A percentile compares a stretch with the other conserved stretches of the same genome.
Conservation (phyloP, 108 stramenopile species). For the Cyclotella cryptica region DNA sequence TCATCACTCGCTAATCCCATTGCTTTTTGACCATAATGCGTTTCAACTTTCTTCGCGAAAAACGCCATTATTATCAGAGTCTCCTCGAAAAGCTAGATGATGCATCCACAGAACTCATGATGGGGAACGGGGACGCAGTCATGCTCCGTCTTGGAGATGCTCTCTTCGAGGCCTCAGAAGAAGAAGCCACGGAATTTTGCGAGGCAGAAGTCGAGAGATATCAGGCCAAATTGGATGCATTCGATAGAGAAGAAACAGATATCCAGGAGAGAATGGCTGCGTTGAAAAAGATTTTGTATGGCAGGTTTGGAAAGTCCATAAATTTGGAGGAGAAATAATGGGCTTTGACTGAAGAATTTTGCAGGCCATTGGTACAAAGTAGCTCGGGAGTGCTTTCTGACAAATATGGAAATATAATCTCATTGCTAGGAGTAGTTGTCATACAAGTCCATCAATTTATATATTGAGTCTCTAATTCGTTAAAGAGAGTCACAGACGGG, state of each 20-base stretch:
- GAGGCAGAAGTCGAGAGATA: slow-evolving; percentile 85
- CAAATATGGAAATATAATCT: too few species aligned
- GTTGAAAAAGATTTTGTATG: slow-evolving; percentile 87
- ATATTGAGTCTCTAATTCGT: too few species aligned
- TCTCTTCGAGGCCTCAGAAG: slow-evolving; percentile 87
- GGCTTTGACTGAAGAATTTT: neutral
- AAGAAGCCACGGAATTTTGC: slow-evolving; percentile 88
- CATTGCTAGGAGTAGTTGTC: too few species aligned
- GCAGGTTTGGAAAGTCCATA: slow-evolving; percentile 89
- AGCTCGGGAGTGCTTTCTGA: too few species aligned
- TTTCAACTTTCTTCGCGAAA: too few species aligned
- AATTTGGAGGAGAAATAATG: slow-evolving; percentile 82
- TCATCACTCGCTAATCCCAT: neutral
- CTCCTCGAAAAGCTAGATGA: slow-evolving; percentile 88
- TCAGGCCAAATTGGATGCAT: slow-evolving; percentile 67
- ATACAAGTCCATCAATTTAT: too few species aligned
- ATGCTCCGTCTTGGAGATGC: slow-evolving; percentile 87
- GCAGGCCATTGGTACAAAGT: neutral
- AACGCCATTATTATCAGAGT: slow-evolving; percentile 37
- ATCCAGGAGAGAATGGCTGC: slow-evolving; percentile 76
- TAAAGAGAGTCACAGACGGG: too few species aligned
- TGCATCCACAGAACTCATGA: slow-evolving; percentile 95
- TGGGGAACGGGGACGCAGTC: slow-evolving; percentile 76
- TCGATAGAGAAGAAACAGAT: slow-evolving; percentile 69
- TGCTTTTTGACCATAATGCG: too few species aligned